These are phyloP conservation scores for Leishmania arabica DNA, from an alignment of 208 protist genomes.

Conservation along the genomic window DNA sequence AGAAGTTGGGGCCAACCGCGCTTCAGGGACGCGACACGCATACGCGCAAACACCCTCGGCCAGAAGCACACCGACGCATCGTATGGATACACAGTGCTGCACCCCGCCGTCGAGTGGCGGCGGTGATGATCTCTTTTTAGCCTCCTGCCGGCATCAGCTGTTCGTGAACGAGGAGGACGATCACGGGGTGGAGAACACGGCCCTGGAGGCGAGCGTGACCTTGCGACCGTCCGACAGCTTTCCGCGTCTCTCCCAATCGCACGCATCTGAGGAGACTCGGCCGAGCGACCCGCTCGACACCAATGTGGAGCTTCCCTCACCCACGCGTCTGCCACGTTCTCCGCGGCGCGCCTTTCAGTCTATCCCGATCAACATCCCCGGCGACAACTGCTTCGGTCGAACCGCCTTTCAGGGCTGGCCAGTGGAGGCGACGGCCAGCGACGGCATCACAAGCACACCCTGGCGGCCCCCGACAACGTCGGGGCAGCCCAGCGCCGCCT, in stretches of 20 bases:
- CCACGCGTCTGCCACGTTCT: conserved; percentile 14
- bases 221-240: conserved; percentile 32
- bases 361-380: conserved; percentile 22
- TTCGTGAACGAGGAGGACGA: conserved; percentile 30
- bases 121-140: conserved; percentile 15
- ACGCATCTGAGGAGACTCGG: conserved; percentile 14
- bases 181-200: background rate
- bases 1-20: background rate
- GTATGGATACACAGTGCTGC: conserved; percentile 29
- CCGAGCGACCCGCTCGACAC: conserved; percentile 13
- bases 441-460: conserved; percentile 14
- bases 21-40: background rate
- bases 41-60: background rate
- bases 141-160: conserved; percentile 28
- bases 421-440: background rate
- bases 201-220: conserved; percentile 16
- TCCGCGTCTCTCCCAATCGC: conserved; percentile 13
- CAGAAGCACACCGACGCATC: background rate
- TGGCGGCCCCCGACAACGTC: conserved; percentile 3
- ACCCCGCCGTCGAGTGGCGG: conserved; percentile 22
- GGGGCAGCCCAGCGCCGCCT: background rate
- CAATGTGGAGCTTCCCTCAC: conserved; percentile 17
- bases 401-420: conserved; percentile 19
- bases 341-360: conserved; percentile 30
- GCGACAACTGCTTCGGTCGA: conserved; percentile 18